phyloP scores from a whole-genome alignment of 768 basidiomycete genomes.

The Boletus vermiculosoides region DNA sequence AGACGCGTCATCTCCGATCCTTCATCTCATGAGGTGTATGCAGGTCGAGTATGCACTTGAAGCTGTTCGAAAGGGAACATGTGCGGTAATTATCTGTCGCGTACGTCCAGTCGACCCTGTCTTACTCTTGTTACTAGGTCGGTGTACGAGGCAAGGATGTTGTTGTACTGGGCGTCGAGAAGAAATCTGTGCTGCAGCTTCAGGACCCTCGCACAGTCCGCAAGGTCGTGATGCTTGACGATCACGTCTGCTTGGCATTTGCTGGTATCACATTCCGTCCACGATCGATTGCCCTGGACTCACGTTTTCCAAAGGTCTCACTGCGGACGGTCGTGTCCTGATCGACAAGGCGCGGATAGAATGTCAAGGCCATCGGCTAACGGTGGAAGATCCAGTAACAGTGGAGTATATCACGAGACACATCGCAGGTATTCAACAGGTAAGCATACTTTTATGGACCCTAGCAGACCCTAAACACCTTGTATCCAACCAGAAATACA shows the following conservation, averaged over 20 bases:
- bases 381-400: slow-evolving; percentile 96
- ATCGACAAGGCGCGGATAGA: slow-evolving; percentile 98
- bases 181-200: slow-evolving; percentile 95
- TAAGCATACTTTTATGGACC: slow-evolving; percentile 31
- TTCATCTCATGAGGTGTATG: slow-evolving; percentile 19
- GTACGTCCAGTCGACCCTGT: not conserved
- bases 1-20: slow-evolving; percentile 27
- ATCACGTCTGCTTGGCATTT: slow-evolving; percentile 96
- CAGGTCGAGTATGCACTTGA: slow-evolving; percentile 99
- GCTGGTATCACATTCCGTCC: slow-evolving; percentile 62
- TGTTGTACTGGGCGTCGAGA: slow-evolving; percentile 96
- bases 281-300: slow-evolving; percentile 8
- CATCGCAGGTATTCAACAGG: slow-evolving; percentile 99
- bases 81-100: slow-evolving; percentile 64
- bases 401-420: slow-evolving; percentile 98
- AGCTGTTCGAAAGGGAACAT: slow-evolving; percentile 95
- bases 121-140: slow-evolving; percentile 52
- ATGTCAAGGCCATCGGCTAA: slow-evolving; percentile 95
- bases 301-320: slow-evolving; percentile 62
- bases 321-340: slow-evolving; percentile 94
- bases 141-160: slow-evolving; percentile 94
- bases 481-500: slow-evolving; percentile 67
- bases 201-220: slow-evolving; percentile 98
- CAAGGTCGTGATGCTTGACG: slow-evolving; percentile 98
- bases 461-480: not conserved